phyloP scores from a whole-genome alignment of 106 monocot genomes.

The Phalaenopsis equestris region DNA sequence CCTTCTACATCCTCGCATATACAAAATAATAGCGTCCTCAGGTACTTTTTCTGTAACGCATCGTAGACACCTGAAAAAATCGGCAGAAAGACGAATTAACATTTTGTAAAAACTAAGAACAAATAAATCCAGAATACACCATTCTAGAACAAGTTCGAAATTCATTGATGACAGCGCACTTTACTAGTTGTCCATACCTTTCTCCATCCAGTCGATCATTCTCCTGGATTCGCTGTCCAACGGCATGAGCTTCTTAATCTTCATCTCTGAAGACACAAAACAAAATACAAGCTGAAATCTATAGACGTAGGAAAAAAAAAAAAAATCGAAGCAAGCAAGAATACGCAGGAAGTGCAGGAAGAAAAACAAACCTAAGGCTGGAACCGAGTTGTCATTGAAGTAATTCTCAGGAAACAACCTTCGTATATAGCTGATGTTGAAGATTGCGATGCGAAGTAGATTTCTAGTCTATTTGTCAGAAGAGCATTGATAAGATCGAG shows the following conservation, averaged over 20 bases:
- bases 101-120: neutral
- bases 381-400: constrained; percentile 95
- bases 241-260: constrained; percentile 99
- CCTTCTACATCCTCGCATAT: constrained; percentile 85
- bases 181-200: constrained; percentile 38
- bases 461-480: constrained; percentile 63
- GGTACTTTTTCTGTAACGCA: constrained; percentile 94
- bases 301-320: too few relatives aligned
- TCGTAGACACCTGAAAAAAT: constrained; percentile 75
- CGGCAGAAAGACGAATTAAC: neutral
- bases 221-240: constrained; percentile 83
- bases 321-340: neutral
- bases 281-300: neutral
- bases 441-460: constrained; percentile 92
- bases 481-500: neutral
- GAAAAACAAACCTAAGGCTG: constrained; percentile 61
- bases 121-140: neutral
- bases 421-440: constrained; percentile 97
- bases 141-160: neutral
- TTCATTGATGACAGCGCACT: neutral
- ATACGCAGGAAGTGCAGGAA: neutral
- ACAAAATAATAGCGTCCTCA: constrained; percentile 87
- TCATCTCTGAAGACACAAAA: constrained; percentile 62
- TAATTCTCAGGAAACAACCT: constrained; percentile 95
- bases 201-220: constrained; percentile 99